Base-by-base conservation (phyloP, 768 basidiomycete genomes). In the Serendipita vermifera region DNA sequence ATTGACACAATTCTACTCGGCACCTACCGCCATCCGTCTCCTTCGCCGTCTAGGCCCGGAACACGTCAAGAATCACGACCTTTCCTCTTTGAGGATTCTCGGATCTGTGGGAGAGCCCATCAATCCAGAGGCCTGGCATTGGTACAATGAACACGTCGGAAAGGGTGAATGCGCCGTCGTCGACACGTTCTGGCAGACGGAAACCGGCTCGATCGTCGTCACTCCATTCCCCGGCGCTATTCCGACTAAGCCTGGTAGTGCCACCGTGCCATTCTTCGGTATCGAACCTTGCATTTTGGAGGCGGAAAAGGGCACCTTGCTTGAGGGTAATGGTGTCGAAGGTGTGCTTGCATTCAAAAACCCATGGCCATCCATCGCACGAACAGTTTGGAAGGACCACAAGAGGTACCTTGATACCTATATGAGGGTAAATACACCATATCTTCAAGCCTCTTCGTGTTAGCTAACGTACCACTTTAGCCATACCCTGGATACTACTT, bases 91-190 rank as follows among this genome's bases (percentile, higher is more conserved):
- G 57, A 82, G 96, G 57, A 85, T 96, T 5, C 73, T 99, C 35
- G 94, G 96, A 22, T 83, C 77, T 58, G 96, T 98, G 40, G 96
- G 94, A 56, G 96, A 99, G 72, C 96, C 96, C 1, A 98, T 99
- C 75, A 97, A 97, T 70, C 92, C 93, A 26, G 94, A 97, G 68
- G 94, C 94, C 9, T 97, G 96, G 94, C 80, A 93, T 64, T 98
- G 94, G 94, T 96, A 93, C 71, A 91, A 94, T 68, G 91, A 96
- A 65, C 80, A 90, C 65, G 92, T 96, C 55, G 96, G 94, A 7
- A 77, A 79, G 64, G 75, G 70, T 61, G 78, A 97, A 68, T 93
- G 89, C 66, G 90, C 94, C 4, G 82, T 97, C 61, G 92, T 94
- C 38, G 92, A 96, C 70, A 94, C 89, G 3, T 92, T 81, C 71